A percentile compares a stretch with the other conserved stretches of the same genome.
Evolutionary conservation across 2,329 filamentous ascomycete genomes (phyloP).

Genomic region (Thielaviopsis euricoi): DNA sequence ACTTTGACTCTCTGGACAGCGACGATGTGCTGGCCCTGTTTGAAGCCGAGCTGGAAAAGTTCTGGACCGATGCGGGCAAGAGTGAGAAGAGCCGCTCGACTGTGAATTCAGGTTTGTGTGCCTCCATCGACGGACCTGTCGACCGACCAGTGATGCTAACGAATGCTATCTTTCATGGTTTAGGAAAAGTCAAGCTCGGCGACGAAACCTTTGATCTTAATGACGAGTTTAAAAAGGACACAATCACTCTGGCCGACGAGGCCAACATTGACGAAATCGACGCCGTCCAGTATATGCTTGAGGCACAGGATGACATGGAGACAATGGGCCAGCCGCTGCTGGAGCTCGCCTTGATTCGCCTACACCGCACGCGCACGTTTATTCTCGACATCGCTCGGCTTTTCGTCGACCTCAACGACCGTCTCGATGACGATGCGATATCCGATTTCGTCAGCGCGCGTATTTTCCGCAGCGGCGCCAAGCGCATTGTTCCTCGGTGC

Average conservation of each 20-base stretch:
- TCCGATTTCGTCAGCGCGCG: conserved; percentile 38
- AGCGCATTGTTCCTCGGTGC: conserved; percentile 57
- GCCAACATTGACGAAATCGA: conserved; percentile 81
- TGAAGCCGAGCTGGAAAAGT: conserved; percentile 54
- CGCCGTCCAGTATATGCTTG: conserved; percentile 60
- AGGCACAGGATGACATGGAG: conserved; percentile 51
- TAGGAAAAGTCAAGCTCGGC: conserved; percentile 60
- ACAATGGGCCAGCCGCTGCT: conserved; percentile 56
- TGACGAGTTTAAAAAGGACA: conserved; percentile 69
- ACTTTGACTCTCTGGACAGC: conserved; percentile 51
- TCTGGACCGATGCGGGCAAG: conserved; percentile 56
- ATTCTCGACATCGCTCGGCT: conserved; percentile 72
- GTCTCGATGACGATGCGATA: conserved; percentile 21
- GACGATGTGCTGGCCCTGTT: conserved; percentile 54
- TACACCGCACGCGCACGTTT: conserved; percentile 72
- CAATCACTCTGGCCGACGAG: conserved; percentile 69
- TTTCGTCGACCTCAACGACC: conserved; percentile 49
- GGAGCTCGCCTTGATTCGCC: conserved; percentile 68
- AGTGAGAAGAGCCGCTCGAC: conserved; percentile 59
- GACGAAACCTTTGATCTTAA: conserved; percentile 68
- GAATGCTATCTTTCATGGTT: conserved; percentile 10
- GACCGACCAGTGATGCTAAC: not conserved
- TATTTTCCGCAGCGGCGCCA: conserved; percentile 35
- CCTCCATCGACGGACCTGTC: not conserved
- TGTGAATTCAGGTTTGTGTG: conserved; percentile 45